Base-by-base conservation (phyloP, 2,329 filamentous ascomycete genomes). In the Aquanectria penicillioides region DNA sequence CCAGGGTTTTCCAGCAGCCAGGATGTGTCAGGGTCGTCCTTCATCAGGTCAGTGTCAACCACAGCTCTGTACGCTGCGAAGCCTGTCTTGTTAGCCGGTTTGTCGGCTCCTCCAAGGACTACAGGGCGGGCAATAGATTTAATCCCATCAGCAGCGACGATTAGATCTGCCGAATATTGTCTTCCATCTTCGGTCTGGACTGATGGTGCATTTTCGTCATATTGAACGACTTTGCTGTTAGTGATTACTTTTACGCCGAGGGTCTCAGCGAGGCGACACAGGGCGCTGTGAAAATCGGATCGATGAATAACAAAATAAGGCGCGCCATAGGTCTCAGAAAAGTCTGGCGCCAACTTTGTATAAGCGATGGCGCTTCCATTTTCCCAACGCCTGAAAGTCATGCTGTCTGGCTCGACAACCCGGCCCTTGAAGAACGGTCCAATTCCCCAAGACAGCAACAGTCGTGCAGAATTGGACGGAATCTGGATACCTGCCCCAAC, bases 31-130 rank as follows among this genome's bases (percentile, higher is more conserved):
- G 75, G 73, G 23, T 77, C 71, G 5, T 61, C 46, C 17, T 65
- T 67, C 63, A 81, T 78, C 43, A 71, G 72, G 2, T 71, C 61
- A 3, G 75, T 70, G 17, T 79, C 72, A 0, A 81, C 75, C 0
- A 73, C 76, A 0, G 78, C 76, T 4, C 79, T 67, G 51, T 81
- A 81, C 0, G 75, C 78, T 4, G 78, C 75, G 51, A 78, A 80
- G 0, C 76, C 77, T 0, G 78, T 76, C 15, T 38, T 57, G 7
- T 46, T 60, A 3, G 66, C 29, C 6, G 33, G 28, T 20, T 17
- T 38, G 22, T 50, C 43, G 20, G 12, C 25, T 1, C 49, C 38
- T 1, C 37, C 41, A 2, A 46, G 18, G 22, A 61, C 54, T 1
- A 17, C 25, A 8, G 29, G 25, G 3, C 62, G 47, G 9, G 57